phyloP scores from a whole-genome alignment of 768 basidiomycete species.

The Tylopilus sp. region DNA sequence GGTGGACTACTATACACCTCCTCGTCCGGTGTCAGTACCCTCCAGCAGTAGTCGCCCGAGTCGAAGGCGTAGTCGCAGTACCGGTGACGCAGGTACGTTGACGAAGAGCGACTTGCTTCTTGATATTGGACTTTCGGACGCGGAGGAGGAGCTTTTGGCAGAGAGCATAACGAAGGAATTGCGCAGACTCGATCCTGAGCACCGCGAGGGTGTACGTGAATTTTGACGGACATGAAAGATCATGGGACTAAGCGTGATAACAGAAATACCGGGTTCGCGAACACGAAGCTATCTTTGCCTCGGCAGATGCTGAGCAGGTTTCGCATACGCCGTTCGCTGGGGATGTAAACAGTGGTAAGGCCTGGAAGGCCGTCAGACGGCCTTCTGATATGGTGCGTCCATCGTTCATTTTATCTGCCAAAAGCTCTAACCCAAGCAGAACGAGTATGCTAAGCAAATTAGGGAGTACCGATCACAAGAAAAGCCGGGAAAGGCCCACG shows the following conservation, averaged over 20 bases:
- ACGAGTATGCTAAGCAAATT: constrained; percentile 92
- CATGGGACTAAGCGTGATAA: constrained; percentile 8
- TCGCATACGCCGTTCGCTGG: constrained; percentile 71
- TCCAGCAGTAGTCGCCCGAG: constrained; percentile 45
- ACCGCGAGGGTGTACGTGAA: constrained; percentile 21
- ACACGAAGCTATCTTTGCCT: constrained; percentile 78
- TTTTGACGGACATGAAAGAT: background rate
- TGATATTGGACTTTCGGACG: constrained; percentile 37
- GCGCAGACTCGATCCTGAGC: constrained; percentile 47
- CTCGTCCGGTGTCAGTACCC: constrained; percentile 24
- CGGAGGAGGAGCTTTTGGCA: constrained; percentile 51
- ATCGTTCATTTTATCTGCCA: background rate
- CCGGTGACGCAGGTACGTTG: constrained; percentile 61
- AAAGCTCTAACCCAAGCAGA: constrained; percentile 43
- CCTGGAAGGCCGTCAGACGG: constrained; percentile 84
- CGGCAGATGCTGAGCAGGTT: constrained; percentile 67
- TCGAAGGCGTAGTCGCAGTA: constrained; percentile 72
- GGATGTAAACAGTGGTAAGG: constrained; percentile 74
- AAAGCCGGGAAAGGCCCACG: constrained; percentile 74
- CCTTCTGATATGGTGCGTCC: constrained; percentile 89
- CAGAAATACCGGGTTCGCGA: constrained; percentile 84
- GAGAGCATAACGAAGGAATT: constrained; percentile 76
- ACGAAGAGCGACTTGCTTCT: constrained; percentile 33
- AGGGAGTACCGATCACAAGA: constrained; percentile 75
- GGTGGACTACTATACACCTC: constrained; percentile 34